Percentiles rank a stretch among this genome's conserved stretches.
Evolutionary conservation across 805 yeast genomes (phyloP).

Genomic region (Kazachstania psychrophila): DNA sequence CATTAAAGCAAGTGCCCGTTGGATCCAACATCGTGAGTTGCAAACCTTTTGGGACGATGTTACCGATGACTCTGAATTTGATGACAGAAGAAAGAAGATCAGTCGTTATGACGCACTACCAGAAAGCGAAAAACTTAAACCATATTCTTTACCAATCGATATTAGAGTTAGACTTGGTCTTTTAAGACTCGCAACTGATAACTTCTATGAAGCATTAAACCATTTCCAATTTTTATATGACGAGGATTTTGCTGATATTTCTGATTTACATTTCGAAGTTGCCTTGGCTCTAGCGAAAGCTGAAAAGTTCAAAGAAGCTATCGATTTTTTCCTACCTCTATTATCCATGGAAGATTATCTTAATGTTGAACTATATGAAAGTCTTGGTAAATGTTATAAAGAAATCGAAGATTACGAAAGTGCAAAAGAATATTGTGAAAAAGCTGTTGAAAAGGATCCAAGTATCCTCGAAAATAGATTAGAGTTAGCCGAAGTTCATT

Average conservation of each 20-base stretch:
- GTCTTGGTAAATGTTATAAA: conserved; percentile 68
- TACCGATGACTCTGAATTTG: conserved; percentile 74
- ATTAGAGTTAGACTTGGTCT: conserved; percentile 74
- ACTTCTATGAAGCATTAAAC: conserved; percentile 57
- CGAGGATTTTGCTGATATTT: conserved; percentile 49
- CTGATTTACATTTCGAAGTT: conserved; percentile 68
- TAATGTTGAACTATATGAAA: conserved; percentile 37
- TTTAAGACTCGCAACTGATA: conserved; percentile 55
- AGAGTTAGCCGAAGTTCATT: conserved; percentile 73
- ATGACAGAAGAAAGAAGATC: conserved; percentile 50
- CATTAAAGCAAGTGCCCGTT: conserved; percentile 65
- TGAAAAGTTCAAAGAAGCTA: conserved; percentile 67
- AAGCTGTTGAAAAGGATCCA: conserved; percentile 49
- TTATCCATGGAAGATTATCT: conserved; percentile 44
- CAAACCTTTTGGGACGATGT: conserved; percentile 39
- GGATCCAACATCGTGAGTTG: conserved; percentile 65
- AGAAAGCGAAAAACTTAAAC: conserved; percentile 30
- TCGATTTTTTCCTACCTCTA: conserved; percentile 52
- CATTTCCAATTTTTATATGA: conserved; percentile 57
- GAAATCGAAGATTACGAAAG: conserved; percentile 60
- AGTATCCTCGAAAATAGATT: conserved; percentile 63
- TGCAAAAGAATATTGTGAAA: conserved; percentile 52
- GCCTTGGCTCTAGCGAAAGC: conserved; percentile 64
- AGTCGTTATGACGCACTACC: conserved; percentile 36
- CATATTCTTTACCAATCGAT: conserved; percentile 66